A percentile compares a stretch with the other conserved stretches of the same genome.
Conservation (phyloP, 495 filamentous ascomycete genomes). For the Diplogelasinospora grovesii region DNA sequence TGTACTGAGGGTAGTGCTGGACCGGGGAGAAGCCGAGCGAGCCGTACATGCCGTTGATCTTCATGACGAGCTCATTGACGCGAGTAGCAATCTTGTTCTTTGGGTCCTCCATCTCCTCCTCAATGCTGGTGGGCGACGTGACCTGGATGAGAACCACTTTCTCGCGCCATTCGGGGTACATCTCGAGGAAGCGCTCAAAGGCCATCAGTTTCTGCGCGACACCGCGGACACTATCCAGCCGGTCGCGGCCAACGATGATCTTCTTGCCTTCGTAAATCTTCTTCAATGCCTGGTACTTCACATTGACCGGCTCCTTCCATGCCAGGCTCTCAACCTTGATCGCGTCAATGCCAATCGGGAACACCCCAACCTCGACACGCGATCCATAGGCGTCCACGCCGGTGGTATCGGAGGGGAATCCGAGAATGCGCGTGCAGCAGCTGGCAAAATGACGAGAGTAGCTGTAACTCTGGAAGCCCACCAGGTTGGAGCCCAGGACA, state of each 20-base stretch:
- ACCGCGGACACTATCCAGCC: conserved; percentile 80
- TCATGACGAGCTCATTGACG: conserved; percentile 79
- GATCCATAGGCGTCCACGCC: conserved; percentile 85
- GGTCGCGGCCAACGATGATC: conserved; percentile 91
- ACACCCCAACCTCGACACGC: conserved; percentile 81
- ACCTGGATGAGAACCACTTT: conserved; percentile 95
- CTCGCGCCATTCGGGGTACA: conserved; percentile 79
- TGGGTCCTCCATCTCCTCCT: conserved; percentile 63
- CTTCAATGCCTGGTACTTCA: conserved; percentile 61
- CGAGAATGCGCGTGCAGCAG: conserved; percentile 81
- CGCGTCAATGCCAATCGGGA: conserved; percentile 86
- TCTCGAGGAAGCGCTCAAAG: conserved; percentile 82
- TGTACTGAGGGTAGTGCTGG: conserved; percentile 87
- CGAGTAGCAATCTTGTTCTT: conserved; percentile 71
- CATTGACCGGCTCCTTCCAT: conserved; percentile 58
- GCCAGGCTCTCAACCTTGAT: conserved; percentile 61
- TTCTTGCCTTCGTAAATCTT: conserved; percentile 73
- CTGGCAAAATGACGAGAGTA: conserved; percentile 89
- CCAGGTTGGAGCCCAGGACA: conserved; percentile 79
- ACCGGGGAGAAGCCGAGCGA: conserved; percentile 80
- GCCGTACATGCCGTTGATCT: conserved; percentile 84
- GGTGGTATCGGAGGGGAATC: conserved; percentile 69
- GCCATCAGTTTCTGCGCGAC: conserved; percentile 90
- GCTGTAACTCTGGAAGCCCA: conserved; percentile 89
- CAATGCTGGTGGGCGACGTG: conserved; percentile 75